Evolutionary conservation across 805 yeast species (phyloP).

Genomic region (Lipomyces chichibuensis): DNA sequence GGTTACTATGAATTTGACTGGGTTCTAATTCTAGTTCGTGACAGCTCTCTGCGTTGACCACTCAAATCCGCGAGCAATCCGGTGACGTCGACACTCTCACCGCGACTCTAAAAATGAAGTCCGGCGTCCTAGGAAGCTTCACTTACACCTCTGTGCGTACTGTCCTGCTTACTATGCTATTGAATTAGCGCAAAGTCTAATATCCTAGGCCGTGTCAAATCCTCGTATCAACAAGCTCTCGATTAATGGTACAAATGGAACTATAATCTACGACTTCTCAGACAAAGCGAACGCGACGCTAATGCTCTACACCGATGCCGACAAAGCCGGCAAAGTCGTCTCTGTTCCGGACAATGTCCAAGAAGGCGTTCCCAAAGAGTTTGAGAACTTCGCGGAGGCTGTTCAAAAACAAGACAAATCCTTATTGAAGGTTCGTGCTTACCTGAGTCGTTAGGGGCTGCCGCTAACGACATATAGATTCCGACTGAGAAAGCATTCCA

Average conservation of each 20-base stretch:
- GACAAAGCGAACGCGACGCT: slow-evolving; percentile 51
- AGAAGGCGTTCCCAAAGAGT: slow-evolving; percentile 62
- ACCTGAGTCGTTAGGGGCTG: neutral
- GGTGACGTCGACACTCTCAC: slow-evolving; percentile 83
- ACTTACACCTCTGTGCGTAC: slow-evolving; percentile 78
- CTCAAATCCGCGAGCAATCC: slow-evolving; percentile 72
- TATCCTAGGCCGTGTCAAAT: slow-evolving; percentile 20
- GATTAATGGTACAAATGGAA: slow-evolving; percentile 79
- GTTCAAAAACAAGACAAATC: slow-evolving; percentile 63
- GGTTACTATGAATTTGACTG: neutral
- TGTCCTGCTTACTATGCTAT: neutral
- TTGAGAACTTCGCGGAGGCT: slow-evolving; percentile 62
- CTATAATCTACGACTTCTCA: slow-evolving; percentile 68
- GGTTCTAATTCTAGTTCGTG: neutral
- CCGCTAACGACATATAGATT: neutral
- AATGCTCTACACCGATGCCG: slow-evolving; percentile 30
- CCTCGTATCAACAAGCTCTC: slow-evolving; percentile 54
- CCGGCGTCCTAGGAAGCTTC: slow-evolving; percentile 77
- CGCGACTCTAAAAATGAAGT: slow-evolving; percentile 63
- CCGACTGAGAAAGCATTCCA: slow-evolving; percentile 84
- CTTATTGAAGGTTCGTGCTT: slow-evolving; percentile 46
- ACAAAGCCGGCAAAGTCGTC: slow-evolving; percentile 35
- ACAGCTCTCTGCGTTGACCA: slow-evolving; percentile 65
- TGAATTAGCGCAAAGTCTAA: neutral
- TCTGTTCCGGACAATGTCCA: slow-evolving; percentile 44